Conservation (phyloP, 352 stramenopile species). For the Pythium apleroticum region DNA sequence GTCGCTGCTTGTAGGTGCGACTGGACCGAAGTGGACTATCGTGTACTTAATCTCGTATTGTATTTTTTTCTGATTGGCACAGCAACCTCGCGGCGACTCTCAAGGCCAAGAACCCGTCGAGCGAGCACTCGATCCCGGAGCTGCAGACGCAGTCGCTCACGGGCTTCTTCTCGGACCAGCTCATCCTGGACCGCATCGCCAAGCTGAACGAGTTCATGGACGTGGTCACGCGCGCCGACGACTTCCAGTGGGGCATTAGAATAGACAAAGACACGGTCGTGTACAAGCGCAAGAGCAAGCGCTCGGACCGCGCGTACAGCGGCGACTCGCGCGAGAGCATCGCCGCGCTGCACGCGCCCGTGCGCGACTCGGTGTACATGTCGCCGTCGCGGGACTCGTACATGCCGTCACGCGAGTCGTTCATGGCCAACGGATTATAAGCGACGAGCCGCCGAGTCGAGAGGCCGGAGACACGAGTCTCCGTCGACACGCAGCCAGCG, state of each 20-base stretch:
- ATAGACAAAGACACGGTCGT: conserved; percentile 90
- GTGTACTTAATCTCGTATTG: background rate
- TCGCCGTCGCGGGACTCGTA: conserved; percentile 52
- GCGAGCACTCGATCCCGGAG: conserved; percentile 72
- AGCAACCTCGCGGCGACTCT: conserved; percentile 80
- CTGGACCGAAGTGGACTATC: too few species aligned
- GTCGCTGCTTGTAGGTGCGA: background rate
- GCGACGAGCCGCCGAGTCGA: background rate
- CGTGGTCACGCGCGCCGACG: conserved; percentile 79
- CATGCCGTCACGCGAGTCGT: conserved; percentile 57
- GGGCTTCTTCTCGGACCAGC: conserved; percentile 80
- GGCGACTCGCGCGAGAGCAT: conserved; percentile 68
- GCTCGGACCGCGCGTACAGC: conserved; percentile 63
- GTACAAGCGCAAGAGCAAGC: conserved; percentile 88
- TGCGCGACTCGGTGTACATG: conserved; percentile 72
- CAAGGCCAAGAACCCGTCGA: conserved; percentile 78
- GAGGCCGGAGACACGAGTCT: too few species aligned
- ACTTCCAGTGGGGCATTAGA: conserved; percentile 89
- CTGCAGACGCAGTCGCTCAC: conserved; percentile 83
- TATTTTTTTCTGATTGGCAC: background rate
- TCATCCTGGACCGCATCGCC: conserved; percentile 84
- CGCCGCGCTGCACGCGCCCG: conserved; percentile 68
- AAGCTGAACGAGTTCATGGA: conserved; percentile 88
- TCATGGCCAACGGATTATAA: conserved; percentile 53
- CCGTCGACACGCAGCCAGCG: too few species aligned